These are phyloP conservation scores for Prunus davidiana DNA, from an alignment of 306 rosid species.

Conservation along the genomic window DNA sequence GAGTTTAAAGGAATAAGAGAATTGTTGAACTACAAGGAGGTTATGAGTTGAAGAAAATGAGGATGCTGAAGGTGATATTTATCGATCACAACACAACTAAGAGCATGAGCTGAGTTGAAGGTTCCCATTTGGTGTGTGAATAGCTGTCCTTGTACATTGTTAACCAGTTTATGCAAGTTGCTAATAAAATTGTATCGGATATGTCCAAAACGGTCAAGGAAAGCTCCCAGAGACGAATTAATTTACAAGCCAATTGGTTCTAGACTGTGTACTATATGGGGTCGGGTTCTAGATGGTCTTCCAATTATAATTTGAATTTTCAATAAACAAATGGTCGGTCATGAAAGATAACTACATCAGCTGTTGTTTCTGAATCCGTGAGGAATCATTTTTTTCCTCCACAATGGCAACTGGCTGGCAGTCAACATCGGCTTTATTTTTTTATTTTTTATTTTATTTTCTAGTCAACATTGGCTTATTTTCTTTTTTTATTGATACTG, in stretches of 20 bases:
- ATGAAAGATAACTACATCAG: background rate
- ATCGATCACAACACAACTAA: background rate
- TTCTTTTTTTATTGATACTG: no score
- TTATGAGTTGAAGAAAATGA: background rate
- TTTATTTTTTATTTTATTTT: no score
- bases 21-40: background rate
- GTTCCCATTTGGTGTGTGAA: background rate
- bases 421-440: no score
- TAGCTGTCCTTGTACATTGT: background rate
- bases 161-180: background rate
- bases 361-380: no score
- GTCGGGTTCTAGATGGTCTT: background rate
- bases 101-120: background rate
- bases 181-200: background rate
- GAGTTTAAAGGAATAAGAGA: background rate
- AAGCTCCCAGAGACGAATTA: background rate
- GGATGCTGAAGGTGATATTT: background rate
- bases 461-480: no score
- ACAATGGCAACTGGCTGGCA: no score
- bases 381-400: no score
- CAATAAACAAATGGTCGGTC: background rate
- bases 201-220: background rate
- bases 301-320: background rate
- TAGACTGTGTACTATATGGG: background rate
- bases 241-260: background rate